Evolutionary conservation across 768 basidiomycete species (phyloP).

Genomic region (Amanita thiersii): DNA sequence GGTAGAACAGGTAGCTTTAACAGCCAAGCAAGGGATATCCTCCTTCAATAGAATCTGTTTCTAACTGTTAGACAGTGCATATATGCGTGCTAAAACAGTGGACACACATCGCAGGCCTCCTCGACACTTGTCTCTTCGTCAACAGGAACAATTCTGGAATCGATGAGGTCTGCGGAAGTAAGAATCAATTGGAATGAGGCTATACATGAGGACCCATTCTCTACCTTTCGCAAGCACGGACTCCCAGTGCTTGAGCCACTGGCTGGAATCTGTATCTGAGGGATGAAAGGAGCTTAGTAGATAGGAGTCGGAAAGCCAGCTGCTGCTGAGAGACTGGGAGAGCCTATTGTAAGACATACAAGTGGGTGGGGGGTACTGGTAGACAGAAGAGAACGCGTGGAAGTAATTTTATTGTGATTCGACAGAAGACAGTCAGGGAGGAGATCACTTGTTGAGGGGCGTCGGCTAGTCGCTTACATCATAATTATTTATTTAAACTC

Average conservation of each 20-base stretch:
- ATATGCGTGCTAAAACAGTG: background rate
- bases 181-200: background rate
- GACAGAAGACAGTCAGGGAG: background rate
- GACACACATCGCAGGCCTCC: conserved; percentile 69
- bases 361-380: background rate
- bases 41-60: conserved; percentile 53
- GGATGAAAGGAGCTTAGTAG: conserved; percentile 15
- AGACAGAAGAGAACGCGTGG: background rate
- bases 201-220: conserved; percentile 7
- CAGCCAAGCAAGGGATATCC: conserved; percentile 56
- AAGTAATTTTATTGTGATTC: background rate
- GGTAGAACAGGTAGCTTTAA: conserved; percentile 29
- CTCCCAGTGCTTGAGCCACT: conserved; percentile 57
- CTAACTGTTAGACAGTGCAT: background rate
- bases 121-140: conserved; percentile 72
- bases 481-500: background rate
- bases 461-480: background rate
- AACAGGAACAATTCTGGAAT: conserved; percentile 56
- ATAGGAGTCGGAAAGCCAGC: conserved; percentile 21
- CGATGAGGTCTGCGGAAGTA: conserved; percentile 50
- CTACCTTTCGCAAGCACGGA: conserved; percentile 49
- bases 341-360: conserved; percentile 28
- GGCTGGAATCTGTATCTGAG: conserved; percentile 23
- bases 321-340: conserved; percentile 28
- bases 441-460: background rate